Base-by-base conservation (phyloP, 495 filamentous ascomycete genomes). In the Bryoglossum gracile region DNA sequence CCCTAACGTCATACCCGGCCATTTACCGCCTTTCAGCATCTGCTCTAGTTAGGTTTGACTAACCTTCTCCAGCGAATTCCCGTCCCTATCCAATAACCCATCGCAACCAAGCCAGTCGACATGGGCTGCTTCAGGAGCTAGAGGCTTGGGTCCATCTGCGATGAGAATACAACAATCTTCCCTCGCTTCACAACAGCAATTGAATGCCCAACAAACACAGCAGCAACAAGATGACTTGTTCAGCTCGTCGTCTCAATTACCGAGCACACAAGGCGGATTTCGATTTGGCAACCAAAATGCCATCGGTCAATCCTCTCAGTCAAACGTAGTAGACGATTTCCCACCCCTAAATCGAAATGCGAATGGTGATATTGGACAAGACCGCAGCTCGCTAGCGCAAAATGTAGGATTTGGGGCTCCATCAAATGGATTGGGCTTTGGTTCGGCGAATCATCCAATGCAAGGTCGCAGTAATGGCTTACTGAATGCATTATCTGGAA, bases 261-360 rank as follows among this genome's bases (percentile, higher is more conserved):
- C 66, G 14, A 64, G 57, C 41, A 77, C 70, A 22, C 83, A 87
- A 53, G 78, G 75, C 11, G 77, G 80, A 32, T 77, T 76, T 53
- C 67, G 74, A 28, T 77, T 77, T 56, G 71, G 73, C 19, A 70
- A 54, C 54, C 75, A 77, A 55, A 66, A 59, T 34, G 63, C 52
- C 68, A 77, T 61, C 62, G 73, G 61, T 61, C 85, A 73, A 58
- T 76, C 64, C 58, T 72, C 54, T 50, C 86, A 91, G 50, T 76
- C 80, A 17, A 85, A 84, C 51, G 74, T 78, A 11, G 82, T 75
- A 53, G 81, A 83, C 17, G 88, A 95, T 18, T 89, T 94, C 8
- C 94, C 94, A 45, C 89, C 89, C 35, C 84, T 89, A 9, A 67
- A 92, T 43, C 79, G 86, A 48, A 82, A 79, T 47, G 72, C 73